Conservation (phyloP, 2,329 filamentous ascomycete genomes). For the Diaporthe ilicicola region DNA sequence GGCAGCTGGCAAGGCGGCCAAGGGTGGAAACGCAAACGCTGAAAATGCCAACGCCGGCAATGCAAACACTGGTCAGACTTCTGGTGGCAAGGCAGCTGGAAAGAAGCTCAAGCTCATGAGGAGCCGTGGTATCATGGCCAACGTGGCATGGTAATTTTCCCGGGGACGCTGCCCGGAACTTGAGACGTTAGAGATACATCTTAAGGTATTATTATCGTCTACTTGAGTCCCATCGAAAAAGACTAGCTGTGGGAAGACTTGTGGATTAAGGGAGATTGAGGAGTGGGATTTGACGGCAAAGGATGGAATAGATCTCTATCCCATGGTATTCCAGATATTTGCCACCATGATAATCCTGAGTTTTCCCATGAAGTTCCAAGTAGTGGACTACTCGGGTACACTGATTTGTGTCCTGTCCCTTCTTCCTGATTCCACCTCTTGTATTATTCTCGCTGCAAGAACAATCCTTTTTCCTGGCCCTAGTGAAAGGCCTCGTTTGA, state of each 20-base stretch:
- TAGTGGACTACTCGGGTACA: no score
- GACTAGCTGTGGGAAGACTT: background rate
- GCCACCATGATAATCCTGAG: background rate
- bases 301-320: slow-evolving; percentile 7
- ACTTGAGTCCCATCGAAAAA: no score
- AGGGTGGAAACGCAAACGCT: background rate
- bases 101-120: slow-evolving; percentile 13
- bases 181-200: background rate
- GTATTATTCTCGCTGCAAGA: no score
- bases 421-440: no score
- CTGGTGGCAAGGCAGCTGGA: background rate
- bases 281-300: background rate
- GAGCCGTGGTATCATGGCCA: slow-evolving; percentile 7
- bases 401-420: no score
- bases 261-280: background rate
- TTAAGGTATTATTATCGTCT: background rate
- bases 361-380: background rate
- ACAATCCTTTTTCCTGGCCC: no score
- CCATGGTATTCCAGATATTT: background rate
- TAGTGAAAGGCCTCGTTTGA: no score
- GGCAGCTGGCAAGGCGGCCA: background rate
- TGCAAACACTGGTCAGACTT: background rate
- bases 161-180: background rate
- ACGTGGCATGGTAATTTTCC: background rate
- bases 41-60: background rate